Evolutionary conservation across 192 early-diverging fungal genomes (phyloP), one percentile per base, ranked within the genome.

Genomic region (Chytriomyces hyalinus): DNA sequence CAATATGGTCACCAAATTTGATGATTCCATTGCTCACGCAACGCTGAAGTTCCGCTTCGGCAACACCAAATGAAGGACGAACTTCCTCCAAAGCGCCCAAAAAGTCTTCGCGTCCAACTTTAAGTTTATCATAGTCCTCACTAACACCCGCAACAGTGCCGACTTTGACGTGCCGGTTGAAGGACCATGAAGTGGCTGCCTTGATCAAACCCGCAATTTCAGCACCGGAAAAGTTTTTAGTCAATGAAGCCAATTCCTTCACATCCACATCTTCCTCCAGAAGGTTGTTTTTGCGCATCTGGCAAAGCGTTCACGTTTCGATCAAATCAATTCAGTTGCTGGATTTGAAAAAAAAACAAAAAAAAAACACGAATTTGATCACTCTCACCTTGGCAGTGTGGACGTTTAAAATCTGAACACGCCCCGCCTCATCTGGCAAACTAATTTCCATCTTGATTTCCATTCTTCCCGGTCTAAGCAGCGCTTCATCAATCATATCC

Each of bases 401-500:
- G 60, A 98, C 96, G 79, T 97, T 98, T 63, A 98, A 82, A 73
- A 99, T 99, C 83, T 98, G 94, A 17, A 93, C 82, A 75, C 97
- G 92, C 11, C 96, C 96, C 1, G 85, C 74, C 80, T 97, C 96
- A 82, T 99, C 96, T 10, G 97, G 96, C 20, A 98, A 82, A 10
- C 91, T 90, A 69, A 99, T 94, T 82, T 99, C 97, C 90, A 97
- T 96, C 64, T 99, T 94, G 5, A 98, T 94, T 84, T 98, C 97
- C 70, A 98, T 83, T 85, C 96, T 93, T 77, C 91, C 97, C 36
- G 97, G 95, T 72, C 96, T 93, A 43, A 99, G 86, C 78, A 99
- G 82, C 4, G 97, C 97, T 74, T 99, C 97, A 79, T 99, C 97
- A 73, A 99, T 97, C 89, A 98, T 94, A 73, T 99, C 96, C 79